Evolutionary conservation across 2,329 filamentous ascomycete genomes (phyloP).

Genomic region (Acephala macrosclerotiorum): DNA sequence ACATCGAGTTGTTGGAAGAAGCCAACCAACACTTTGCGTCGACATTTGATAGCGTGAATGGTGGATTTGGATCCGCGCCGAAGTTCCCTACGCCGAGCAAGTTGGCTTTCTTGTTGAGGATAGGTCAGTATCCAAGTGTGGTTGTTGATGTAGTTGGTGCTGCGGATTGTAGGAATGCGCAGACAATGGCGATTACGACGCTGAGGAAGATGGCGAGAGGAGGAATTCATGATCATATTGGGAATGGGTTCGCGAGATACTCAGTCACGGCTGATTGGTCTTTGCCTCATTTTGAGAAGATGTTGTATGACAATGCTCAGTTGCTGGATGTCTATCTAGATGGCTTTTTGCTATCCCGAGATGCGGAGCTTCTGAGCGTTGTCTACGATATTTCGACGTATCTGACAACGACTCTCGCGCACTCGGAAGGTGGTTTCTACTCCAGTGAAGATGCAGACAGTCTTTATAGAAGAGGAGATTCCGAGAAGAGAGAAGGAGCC

Average conservation of each 20-base stretch:
- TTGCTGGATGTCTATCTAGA: conserved; percentile 85
- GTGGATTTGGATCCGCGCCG: conserved; percentile 81
- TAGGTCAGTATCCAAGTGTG: conserved; percentile 73
- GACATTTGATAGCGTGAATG: conserved; percentile 80
- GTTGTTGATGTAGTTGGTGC: conserved; percentile 90
- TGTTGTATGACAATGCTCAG: conserved; percentile 92
- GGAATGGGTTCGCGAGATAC: conserved; percentile 82
- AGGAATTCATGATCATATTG: conserved; percentile 77
- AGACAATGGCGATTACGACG: conserved; percentile 81
- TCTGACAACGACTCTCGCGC: conserved; percentile 76
- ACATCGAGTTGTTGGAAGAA: conserved; percentile 91
- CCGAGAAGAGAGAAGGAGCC: conserved; percentile 86
- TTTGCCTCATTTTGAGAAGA: conserved; percentile 96
- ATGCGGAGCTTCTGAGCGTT: conserved; percentile 77
- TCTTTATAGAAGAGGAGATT: conserved; percentile 73
- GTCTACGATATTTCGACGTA: conserved; percentile 89
- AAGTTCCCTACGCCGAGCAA: conserved; percentile 93
- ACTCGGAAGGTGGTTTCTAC: conserved; percentile 77
- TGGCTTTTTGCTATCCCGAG: conserved; percentile 68
- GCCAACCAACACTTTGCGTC: conserved; percentile 81
- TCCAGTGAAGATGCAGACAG: conserved; percentile 94
- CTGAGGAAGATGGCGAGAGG: conserved; percentile 79
- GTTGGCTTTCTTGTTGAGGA: conserved; percentile 79
- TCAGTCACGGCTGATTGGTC: conserved; percentile 93
- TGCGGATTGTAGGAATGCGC: conserved; percentile 75